phyloP scores from a whole-genome alignment of 2,329 filamentous ascomycete genomes.

The Diaporthe sp. region DNA sequence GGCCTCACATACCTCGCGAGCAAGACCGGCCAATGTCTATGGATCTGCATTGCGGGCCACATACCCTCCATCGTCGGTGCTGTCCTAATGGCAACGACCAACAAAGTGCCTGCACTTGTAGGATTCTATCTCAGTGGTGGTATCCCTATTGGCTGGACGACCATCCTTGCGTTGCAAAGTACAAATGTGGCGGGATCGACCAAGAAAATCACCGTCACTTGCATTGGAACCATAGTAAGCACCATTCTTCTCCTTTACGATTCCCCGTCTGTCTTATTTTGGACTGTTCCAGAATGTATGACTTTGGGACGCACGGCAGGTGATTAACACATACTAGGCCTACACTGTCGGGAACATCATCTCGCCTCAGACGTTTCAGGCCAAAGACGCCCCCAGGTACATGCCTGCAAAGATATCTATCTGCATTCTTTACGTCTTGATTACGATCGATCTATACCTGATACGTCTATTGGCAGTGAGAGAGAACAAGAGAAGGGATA shows the following conservation, averaged over 20 bases:
- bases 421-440: constrained; percentile 33
- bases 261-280: too few species aligned
- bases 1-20: constrained; percentile 53
- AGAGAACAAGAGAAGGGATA: constrained; percentile 23
- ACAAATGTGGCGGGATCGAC: constrained; percentile 54
- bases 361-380: constrained; percentile 56
- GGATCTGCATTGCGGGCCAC: constrained; percentile 52
- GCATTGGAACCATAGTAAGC: constrained; percentile 49
- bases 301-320: too few species aligned
- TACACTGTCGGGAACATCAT: constrained; percentile 59
- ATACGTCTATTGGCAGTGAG: constrained; percentile 49
- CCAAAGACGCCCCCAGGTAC: constrained; percentile 48
- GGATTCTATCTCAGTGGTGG: constrained; percentile 55
- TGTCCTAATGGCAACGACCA: constrained; percentile 54
- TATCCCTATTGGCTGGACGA: constrained; percentile 52
- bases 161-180: constrained; percentile 48
- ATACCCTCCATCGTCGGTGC: constrained; percentile 53
- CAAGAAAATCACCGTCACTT: constrained; percentile 53
- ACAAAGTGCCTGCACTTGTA: constrained; percentile 51
- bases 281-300: too few species aligned
- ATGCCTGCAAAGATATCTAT: constrained; percentile 41
- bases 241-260: too few species aligned
- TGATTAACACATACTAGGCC: constrained; percentile 3
- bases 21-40: constrained; percentile 51
- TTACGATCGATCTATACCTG: constrained; percentile 49